Conservation (phyloP, 2,329 filamentous ascomycete genomes). For the Aspergillus sp. region DNA sequence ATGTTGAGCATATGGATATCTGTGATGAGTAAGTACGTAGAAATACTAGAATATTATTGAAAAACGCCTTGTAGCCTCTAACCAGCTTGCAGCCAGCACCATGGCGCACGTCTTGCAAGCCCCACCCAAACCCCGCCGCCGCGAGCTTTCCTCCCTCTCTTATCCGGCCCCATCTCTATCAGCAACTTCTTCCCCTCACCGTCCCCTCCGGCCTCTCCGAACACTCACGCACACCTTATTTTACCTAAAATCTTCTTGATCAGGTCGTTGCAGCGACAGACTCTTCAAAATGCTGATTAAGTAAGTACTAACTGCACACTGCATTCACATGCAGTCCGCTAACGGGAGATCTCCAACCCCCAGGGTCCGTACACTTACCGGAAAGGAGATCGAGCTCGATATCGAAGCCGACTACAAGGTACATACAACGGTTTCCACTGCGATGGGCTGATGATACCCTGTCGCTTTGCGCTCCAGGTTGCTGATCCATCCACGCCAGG, state of each 20-base stretch:
- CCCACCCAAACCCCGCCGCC: constrained; percentile 30
- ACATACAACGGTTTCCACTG: constrained; percentile 2
- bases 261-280: neutral
- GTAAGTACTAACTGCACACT: constrained; percentile 31
- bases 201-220: constrained; percentile 7
- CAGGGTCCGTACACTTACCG: constrained; percentile 95
- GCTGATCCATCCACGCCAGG: constrained; percentile 50
- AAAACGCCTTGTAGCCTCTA: too few species aligned
- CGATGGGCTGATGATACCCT: neutral
- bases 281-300: constrained; percentile 51
- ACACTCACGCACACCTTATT: neutral
- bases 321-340: constrained; percentile 1
- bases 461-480: neutral
- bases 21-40: too few species aligned
- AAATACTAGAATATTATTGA: too few species aligned
- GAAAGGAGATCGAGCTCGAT: constrained; percentile 98
- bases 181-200: constrained; percentile 13
- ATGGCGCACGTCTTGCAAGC: constrained; percentile 4
- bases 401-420: constrained; percentile 95
- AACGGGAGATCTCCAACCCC: constrained; percentile 10
- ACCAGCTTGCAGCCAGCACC: too few species aligned
- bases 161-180: constrained; percentile 4
- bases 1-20: too few species aligned
- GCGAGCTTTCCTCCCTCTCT: constrained; percentile 24
- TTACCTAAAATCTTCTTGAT: neutral